These are phyloP conservation scores for Coccinonectria pachysandricola DNA, from an alignment of 2,329 filamentous ascomycete species.

Conservation along the genomic window DNA sequence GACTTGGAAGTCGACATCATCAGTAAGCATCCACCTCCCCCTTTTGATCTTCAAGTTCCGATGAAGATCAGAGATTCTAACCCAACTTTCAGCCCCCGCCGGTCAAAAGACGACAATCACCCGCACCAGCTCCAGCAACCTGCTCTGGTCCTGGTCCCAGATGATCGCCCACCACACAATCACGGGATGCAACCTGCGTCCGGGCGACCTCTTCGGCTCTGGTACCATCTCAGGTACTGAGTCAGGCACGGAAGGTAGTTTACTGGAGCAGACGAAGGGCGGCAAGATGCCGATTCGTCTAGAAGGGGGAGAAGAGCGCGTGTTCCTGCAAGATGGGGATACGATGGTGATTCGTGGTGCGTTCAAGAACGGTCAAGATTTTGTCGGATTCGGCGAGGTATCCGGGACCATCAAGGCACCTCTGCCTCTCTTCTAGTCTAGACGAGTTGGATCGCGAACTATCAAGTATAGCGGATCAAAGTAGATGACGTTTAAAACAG, in stretches of 20 bases:
- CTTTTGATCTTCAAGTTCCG: rapidly evolving
- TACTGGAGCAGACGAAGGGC: constrained; percentile 61
- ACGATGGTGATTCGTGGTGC: constrained; percentile 55
- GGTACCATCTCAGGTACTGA: constrained; percentile 64
- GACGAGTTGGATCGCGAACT: no score
- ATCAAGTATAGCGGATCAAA: no score
- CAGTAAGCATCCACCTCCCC: constrained; percentile 18
- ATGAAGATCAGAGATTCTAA: constrained; percentile 7
- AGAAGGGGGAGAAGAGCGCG: constrained; percentile 53
- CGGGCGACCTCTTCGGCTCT: constrained; percentile 66
- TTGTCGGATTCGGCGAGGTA: constrained; percentile 71
- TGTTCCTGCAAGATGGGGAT: constrained; percentile 67
- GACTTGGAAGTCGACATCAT: constrained; percentile 29
- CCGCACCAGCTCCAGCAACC: constrained; percentile 27
- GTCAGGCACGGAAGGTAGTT: constrained; percentile 53
- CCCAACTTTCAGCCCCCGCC: constrained; percentile 13
- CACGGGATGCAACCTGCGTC: constrained; percentile 63
- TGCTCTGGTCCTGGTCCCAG: constrained; percentile 74
- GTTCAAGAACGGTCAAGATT: constrained; percentile 53
- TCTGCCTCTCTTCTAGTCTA: constrained; percentile 22
- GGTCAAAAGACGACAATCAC: constrained; percentile 24
- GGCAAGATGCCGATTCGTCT: constrained; percentile 57
- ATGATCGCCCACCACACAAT: constrained; percentile 77
- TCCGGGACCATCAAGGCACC: constrained; percentile 44
- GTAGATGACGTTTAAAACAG: no score